phyloP scores from a whole-genome alignment of 140 eudicot genomes.

The Senecio squalidus region DNA sequence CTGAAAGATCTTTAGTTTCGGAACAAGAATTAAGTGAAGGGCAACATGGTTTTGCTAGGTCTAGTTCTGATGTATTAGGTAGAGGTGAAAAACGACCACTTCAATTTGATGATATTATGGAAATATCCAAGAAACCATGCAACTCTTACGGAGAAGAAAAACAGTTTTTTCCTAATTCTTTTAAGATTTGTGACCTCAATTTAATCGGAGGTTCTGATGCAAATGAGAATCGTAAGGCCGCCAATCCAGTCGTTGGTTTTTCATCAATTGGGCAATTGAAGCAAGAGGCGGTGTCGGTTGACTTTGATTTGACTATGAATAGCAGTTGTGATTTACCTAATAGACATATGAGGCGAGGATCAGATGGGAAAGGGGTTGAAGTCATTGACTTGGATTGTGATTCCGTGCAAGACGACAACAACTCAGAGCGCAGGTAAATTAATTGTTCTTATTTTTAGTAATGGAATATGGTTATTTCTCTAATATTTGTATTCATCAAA shows the following conservation, averaged over 20 bases:
- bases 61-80: conserved; percentile 35
- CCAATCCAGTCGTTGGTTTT: conserved; percentile 28
- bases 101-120: conserved; percentile 34
- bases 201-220: conserved; percentile 61
- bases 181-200: conserved; percentile 90
- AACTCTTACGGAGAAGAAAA: conserved; percentile 60
- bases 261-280: conserved; percentile 38
- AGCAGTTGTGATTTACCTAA: conserved; percentile 35
- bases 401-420: conserved; percentile 49
- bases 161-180: conserved; percentile 71
- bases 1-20: conserved; percentile 34
- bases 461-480: too few relatives aligned
- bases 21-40: conserved; percentile 40
- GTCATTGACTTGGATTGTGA: conserved; percentile 89
- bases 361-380: conserved; percentile 63
- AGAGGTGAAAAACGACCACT: conserved; percentile 65
- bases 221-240: conserved; percentile 45
- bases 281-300: conserved; percentile 43
- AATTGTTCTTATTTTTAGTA: background rate
- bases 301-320: conserved; percentile 73
- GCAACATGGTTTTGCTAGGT: conserved; percentile 32
- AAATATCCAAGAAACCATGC: conserved; percentile 46
- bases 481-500: background rate
- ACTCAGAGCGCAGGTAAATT: conserved; percentile 59
- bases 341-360: conserved; percentile 38